Percentiles rank a stretch among this genome's conserved stretches.
Evolutionary conservation across 78 protist genomes (phyloP).

Genomic region (Guillardia theta): DNA sequence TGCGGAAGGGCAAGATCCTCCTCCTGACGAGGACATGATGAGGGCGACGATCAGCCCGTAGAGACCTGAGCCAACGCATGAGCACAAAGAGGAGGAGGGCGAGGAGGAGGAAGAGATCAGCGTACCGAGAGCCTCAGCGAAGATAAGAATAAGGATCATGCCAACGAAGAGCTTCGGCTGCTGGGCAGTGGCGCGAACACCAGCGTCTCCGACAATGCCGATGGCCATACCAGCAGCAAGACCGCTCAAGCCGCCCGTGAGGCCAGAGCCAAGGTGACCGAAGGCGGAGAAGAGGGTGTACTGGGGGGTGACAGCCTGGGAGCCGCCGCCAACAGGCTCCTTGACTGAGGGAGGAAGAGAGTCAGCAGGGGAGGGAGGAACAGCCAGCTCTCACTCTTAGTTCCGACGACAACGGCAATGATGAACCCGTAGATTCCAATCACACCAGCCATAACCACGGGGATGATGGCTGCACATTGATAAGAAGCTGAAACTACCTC

Average conservation of each 20-base stretch:
- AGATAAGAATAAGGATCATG: conserved; percentile 91
- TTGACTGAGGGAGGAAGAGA: not conserved
- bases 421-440: conserved; percentile 99
- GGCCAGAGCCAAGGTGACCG: conserved; percentile 92
- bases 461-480: conserved; percentile 63
- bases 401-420: conserved; percentile 88
- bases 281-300: conserved; percentile 60
- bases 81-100: too few relatives aligned
- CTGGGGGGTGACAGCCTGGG: not conserved
- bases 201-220: conserved; percentile 92
- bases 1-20: not conserved
- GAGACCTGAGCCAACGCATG: too few relatives aligned
- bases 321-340: not conserved
- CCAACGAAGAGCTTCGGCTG: conserved; percentile 79
- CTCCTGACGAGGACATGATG: conserved; percentile 43
- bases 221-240: conserved; percentile 95
- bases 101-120: too few relatives aligned
- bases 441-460: conserved; percentile 99
- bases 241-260: conserved; percentile 90
- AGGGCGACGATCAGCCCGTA: conserved; percentile 88
- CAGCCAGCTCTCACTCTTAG: conserved; percentile 52
- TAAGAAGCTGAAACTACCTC: too few relatives aligned
- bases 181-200: conserved; percentile 85
- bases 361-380: not conserved
- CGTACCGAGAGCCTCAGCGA: conserved; percentile 94